Evolutionary conservation across 208 protist genomes (phyloP).

Genomic region (Acanthamoeba lenticulata): DNA sequence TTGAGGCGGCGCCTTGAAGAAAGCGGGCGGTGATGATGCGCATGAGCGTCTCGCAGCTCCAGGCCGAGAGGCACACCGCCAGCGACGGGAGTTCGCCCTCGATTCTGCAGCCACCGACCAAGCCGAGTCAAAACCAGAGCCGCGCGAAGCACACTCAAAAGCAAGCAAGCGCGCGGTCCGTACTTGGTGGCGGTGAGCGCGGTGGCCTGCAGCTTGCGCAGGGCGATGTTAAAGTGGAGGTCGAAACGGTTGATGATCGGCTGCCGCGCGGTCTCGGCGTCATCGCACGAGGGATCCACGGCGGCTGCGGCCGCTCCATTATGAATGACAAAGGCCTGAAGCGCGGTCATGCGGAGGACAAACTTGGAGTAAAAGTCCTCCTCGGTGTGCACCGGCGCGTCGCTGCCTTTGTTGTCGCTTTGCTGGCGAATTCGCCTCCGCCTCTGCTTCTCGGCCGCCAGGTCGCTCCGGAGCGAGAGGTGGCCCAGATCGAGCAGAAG

Average conservation of each 20-base stretch:
- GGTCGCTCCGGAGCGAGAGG: slow-evolving; percentile 49
- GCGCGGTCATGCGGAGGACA: slow-evolving; percentile 18
- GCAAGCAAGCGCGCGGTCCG: background rate
- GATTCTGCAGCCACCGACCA: background rate
- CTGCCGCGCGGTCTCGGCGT: background rate
- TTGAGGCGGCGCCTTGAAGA: background rate
- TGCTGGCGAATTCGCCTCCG: background rate
- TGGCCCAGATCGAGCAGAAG: slow-evolving; percentile 55
- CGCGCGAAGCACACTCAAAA: too few relatives aligned
- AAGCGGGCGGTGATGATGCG: background rate
- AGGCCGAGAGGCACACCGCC: slow-evolving; percentile 23
- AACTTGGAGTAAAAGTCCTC: slow-evolving; percentile 66
- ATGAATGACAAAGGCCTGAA: slow-evolving; percentile 15
- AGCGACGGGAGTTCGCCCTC: slow-evolving; percentile 33
- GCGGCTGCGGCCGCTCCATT: too few relatives aligned
- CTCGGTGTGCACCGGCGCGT: background rate
- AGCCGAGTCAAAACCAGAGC: background rate
- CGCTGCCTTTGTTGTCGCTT: background rate
- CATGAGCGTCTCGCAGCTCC: slow-evolving; percentile 26
- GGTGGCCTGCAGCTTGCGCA: slow-evolving; percentile 7
- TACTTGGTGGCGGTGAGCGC: slow-evolving; percentile 33
- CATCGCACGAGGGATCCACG: too few relatives aligned
- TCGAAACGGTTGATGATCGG: slow-evolving; percentile 53
- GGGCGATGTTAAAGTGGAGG: slow-evolving; percentile 26
- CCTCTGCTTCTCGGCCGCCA: background rate